A percentile compares a stretch with the other conserved stretches of the same genome.
Evolutionary conservation across 768 basidiomycete species (phyloP).

Genomic region (Pleurotus ostreatus): DNA sequence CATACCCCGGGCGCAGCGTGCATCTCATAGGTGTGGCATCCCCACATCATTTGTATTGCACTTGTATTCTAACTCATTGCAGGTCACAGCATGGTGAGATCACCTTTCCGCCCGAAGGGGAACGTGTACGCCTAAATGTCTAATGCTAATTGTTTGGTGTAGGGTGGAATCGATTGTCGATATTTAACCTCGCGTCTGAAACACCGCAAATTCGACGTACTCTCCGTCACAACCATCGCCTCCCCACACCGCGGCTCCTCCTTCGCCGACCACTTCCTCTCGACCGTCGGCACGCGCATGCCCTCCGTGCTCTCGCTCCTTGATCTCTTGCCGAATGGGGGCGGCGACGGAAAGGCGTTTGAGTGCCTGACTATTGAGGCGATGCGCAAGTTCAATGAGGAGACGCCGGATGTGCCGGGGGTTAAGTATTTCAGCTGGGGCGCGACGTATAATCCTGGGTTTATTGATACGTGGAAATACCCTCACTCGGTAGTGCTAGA

Average conservation of each 20-base stretch:
- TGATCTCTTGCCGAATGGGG: conserved; percentile 84
- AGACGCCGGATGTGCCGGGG: conserved; percentile 71
- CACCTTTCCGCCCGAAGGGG: too few species aligned
- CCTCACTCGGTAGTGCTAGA: conserved; percentile 78
- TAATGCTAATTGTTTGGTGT: neutral
- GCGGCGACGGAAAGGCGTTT: conserved; percentile 94
- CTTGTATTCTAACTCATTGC: conserved; percentile 8
- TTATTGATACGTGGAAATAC: conserved; percentile 88
- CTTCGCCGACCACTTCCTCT: conserved; percentile 89
- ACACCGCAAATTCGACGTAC: conserved; percentile 71
- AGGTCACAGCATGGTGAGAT: conserved; percentile 73
- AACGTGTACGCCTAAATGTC: neutral
- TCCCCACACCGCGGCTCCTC: conserved; percentile 92
- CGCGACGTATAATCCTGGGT: conserved; percentile 81
- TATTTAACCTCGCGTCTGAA: conserved; percentile 80
- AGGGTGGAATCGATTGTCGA: conserved; percentile 88
- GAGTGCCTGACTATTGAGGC: conserved; percentile 78
- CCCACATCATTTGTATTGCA: neutral
- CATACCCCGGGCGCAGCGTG: conserved; percentile 78
- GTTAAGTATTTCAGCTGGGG: conserved; percentile 97
- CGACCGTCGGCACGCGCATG: conserved; percentile 65
- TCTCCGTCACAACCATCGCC: conserved; percentile 90
- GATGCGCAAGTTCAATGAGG: conserved; percentile 88
- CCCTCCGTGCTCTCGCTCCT: conserved; percentile 71
- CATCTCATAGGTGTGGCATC: conserved; percentile 73